Evolutionary conservation across 2,329 filamentous ascomycete genomes (phyloP), one percentile per base, ranked within the genome.

Genomic region (Ascosphaera pollenicola): DNA sequence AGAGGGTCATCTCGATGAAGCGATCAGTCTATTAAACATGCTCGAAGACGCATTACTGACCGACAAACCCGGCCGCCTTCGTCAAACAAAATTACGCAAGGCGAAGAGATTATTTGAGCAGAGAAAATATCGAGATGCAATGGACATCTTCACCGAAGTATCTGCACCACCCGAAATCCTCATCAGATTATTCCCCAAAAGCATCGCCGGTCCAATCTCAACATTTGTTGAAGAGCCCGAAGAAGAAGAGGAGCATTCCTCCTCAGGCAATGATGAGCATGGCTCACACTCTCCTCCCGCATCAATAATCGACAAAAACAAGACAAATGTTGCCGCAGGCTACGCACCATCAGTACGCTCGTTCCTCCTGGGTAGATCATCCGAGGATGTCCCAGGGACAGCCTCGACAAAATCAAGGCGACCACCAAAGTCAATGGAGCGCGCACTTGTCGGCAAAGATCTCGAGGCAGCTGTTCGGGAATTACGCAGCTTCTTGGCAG

Each of bases 101-200:
- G 89, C 87, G 0, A 82, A 92, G 54, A 62, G 66, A 11, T 62
- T 95, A 3, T 98, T 98, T 50, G 73, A 75, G 42, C 66, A 80
- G 47, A 78, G 75, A 48, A 91, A 79, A 52, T 98, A 85, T 51
- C 70, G 77, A 31, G 76, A 84, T 38, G 78, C 87, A 1, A 69
- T 98, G 60, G 85, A 95, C 48, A 61, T 98, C 2, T 95, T 95
- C 58, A 81, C 81, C 3, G 78, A 89, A 40, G 83, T 94, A 2
- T 75, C 82, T 48, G 85, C 89, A 0, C 82, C 89, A 1, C 87
- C 89, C 0, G 83, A 91, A 53, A 69, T 81, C 38, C 89, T 95
- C 2, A 74, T 98, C 44, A 73, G 72, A 32, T 59, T 95, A 8
- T 98, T 84, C 48, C 89, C 89, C 2, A 75, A 67, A 43, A 66